Evolutionary conservation across 441 rosid genomes (phyloP).

Genomic region (Gossypium aridum): DNA sequence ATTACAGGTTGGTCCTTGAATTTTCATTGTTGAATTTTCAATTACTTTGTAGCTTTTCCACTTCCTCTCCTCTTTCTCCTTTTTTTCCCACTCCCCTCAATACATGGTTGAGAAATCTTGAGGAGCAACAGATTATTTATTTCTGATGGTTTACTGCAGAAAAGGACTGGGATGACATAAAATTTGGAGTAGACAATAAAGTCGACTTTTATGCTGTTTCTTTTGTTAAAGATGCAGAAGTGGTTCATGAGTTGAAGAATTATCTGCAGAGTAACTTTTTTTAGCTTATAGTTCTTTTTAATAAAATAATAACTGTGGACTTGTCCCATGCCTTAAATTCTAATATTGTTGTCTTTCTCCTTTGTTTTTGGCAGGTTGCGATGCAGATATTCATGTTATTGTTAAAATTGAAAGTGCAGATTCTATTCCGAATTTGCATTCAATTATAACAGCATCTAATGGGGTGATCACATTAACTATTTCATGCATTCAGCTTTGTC

Average conservation of each 20-base stretch:
- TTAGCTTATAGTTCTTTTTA: background rate
- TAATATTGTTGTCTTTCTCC: conserved; percentile 11
- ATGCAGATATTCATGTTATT: conserved; percentile 86
- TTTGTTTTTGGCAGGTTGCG: conserved; percentile 50
- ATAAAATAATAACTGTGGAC: background rate
- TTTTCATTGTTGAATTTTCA: conserved; percentile 1
- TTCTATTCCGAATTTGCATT: conserved; percentile 88
- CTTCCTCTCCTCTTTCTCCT: background rate
- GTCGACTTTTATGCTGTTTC: conserved; percentile 97
- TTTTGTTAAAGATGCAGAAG: conserved; percentile 95
- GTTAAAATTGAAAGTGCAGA: conserved; percentile 98
- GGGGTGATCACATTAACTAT: conserved; percentile 52
- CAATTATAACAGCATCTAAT: conserved; percentile 96
- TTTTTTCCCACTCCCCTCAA: background rate
- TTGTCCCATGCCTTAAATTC: background rate
- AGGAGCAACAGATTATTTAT: background rate
- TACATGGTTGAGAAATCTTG: background rate
- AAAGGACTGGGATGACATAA: conserved; percentile 98
- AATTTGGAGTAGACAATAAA: conserved; percentile 89
- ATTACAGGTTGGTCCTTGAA: conserved; percentile 61
- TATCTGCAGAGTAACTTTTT: conserved; percentile 58
- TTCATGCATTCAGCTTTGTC: background rate
- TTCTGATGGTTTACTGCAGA: conserved; percentile 39
- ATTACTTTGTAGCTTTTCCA: background rate
- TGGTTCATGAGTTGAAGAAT: conserved; percentile 92